Base-by-base conservation (phyloP, 495 filamentous ascomycete genomes). In the Collariella sp. region DNA sequence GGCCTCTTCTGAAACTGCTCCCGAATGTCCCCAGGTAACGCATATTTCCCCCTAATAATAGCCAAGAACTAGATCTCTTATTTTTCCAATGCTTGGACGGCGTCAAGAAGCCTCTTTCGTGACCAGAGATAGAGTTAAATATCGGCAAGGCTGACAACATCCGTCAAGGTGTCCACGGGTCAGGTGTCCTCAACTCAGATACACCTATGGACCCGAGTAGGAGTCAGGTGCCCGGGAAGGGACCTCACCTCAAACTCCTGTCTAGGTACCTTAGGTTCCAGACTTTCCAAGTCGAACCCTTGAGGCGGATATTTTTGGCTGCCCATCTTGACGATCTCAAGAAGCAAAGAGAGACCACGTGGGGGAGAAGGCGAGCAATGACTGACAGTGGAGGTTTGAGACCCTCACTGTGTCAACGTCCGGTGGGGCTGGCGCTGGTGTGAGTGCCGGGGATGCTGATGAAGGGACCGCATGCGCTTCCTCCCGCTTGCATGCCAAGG, bases 401-500 rank as follows among this genome's bases (percentile, higher is more conserved):
- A 18, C 7, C n/a, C 20, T 15, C 5, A 7, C 16, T 3, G n/a
- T n/a, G n/a, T 20, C 11, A 38, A 35, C 45, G n/a, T 46, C 29
- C 26, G 22, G 50, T 57, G 44, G 49, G 36, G 36, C 22, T 29
- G 23, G 19, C 29, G 15, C 18, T 29, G 7, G 16, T 23, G 33
- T 19, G 46, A 54, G 9, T 54, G 56, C 56, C 56, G 58, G 50
- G 31, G 23, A 26, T 39, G 54, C 46, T 31, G 36, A 20, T 26
- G 42, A 20, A 40, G n/a, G 5, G 49, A 16, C 53, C 36, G 54
- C 54, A 43, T 51, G 46, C n/a, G n/a, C n/a, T 43, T 19, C 38
- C 50, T 43, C 31, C 55, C 42, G 42, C 35, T 52, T 29, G 55
- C 48, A 57, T 22, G 42, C 49, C 49, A 53, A 50, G 50, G 16